These are phyloP conservation scores for Fusarium acutatum DNA, from an alignment of 2,329 filamentous ascomycete species.

Conservation along the genomic window DNA sequence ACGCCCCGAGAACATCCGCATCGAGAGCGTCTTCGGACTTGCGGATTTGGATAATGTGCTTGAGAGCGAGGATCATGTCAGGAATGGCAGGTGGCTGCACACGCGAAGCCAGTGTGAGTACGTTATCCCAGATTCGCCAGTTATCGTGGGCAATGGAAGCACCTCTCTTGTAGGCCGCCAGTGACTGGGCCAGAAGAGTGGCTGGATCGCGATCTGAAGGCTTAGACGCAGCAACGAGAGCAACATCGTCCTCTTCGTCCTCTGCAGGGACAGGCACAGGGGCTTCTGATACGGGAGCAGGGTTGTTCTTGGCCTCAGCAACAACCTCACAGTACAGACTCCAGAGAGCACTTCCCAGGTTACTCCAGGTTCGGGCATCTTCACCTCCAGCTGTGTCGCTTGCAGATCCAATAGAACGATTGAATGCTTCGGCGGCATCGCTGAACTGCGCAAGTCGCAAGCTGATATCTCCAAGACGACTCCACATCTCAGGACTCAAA, in stretches of 20 bases:
- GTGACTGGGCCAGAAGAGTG: conserved; percentile 74
- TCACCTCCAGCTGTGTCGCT: conserved; percentile 75
- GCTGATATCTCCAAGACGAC: conserved; percentile 86
- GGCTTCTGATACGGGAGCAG: conserved; percentile 34
- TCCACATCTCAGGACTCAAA: conserved; percentile 86
- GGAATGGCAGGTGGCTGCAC: conserved; percentile 77
- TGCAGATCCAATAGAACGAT: conserved; percentile 75
- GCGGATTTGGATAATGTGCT: conserved; percentile 78
- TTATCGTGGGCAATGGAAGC: conserved; percentile 85
- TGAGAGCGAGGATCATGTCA: conserved; percentile 80
- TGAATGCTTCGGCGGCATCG: conserved; percentile 84
- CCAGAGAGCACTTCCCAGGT: conserved; percentile 85
- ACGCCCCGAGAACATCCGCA: conserved; percentile 71
- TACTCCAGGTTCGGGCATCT: conserved; percentile 94
- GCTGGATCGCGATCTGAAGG: conserved; percentile 58
- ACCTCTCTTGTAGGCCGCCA: conserved; percentile 87
- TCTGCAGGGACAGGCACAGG: conserved; percentile 27
- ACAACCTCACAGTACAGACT: conserved; percentile 68
- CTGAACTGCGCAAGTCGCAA: conserved; percentile 80
- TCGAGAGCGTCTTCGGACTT: conserved; percentile 84
- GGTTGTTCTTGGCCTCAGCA: conserved; percentile 47
- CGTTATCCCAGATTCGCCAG: conserved; percentile 96
- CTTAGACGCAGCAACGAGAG: conserved; percentile 28
- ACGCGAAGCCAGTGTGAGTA: conserved; percentile 85
- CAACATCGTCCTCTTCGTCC: conserved; percentile 45